Percentiles rank a stretch among this genome's conserved stretches.
These are phyloP conservation scores for Arabis hirsuta DNA, from an alignment of 345 rosid species.

Conservation along the genomic window DNA sequence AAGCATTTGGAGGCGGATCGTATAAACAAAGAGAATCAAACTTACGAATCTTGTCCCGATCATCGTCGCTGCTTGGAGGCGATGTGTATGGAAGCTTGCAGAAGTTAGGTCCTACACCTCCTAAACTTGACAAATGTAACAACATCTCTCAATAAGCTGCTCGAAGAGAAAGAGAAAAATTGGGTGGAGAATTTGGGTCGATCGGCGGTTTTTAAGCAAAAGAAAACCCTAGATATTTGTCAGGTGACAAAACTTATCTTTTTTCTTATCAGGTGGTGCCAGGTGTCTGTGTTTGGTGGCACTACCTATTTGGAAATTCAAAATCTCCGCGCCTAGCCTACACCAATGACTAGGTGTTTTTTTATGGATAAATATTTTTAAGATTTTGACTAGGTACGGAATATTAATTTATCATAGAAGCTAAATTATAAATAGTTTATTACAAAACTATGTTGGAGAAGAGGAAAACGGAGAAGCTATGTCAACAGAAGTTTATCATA, in stretches of 20 bases:
- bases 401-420: too few relatives aligned
- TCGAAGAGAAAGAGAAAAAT: not conserved
- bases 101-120: not conserved
- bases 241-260: not conserved
- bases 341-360: too few relatives aligned
- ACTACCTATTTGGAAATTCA: not conserved
- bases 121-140: not conserved
- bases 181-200: too few relatives aligned
- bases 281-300: too few relatives aligned
- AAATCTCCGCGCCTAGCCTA: not conserved
- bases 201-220: not conserved
- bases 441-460: too few relatives aligned
- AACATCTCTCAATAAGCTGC: not conserved
- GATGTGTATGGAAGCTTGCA: not conserved
- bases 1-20: too few relatives aligned
- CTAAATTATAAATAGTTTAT: too few relatives aligned
- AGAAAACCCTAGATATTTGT: not conserved
- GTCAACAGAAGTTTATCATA: too few relatives aligned
- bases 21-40: conserved; percentile 3
- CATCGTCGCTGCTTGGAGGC: not conserved
- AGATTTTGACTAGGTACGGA: too few relatives aligned
- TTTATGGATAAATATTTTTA: too few relatives aligned
- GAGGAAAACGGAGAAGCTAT: too few relatives aligned
- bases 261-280: too few relatives aligned
- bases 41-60: not conserved